Conservation (phyloP, 208 protist genomes). For the Giardia duodenalis region DNA sequence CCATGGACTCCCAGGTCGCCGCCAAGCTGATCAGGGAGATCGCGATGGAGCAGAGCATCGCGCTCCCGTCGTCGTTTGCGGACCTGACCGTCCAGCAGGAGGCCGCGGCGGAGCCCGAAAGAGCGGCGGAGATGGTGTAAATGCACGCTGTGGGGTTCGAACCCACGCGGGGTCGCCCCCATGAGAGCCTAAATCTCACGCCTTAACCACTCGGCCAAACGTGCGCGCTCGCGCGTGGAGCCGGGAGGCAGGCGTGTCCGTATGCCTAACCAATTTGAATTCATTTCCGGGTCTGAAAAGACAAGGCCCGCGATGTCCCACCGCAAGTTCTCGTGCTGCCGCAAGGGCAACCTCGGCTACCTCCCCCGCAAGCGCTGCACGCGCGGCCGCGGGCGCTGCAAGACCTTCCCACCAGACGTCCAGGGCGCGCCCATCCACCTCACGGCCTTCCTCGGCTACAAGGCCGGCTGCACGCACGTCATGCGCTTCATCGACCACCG, state of each 20-base stretch:
- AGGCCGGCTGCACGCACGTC: constrained; percentile 98
- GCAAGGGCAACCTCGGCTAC: constrained; percentile 42
- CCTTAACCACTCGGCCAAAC: constrained; percentile 30
- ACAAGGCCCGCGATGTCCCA: not conserved
- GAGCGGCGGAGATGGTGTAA: too few relatives aligned
- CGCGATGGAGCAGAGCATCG: not conserved
- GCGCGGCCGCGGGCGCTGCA: not conserved
- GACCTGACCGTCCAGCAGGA: too few relatives aligned
- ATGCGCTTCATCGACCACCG: constrained; percentile 83
- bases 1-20: not conserved
- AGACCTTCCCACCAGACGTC: constrained; percentile 43
- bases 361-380: constrained; percentile 38
- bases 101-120: too few relatives aligned
- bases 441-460: constrained; percentile 79
- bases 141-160: constrained; percentile 25
- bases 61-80: not conserved
- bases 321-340: constrained; percentile 27
- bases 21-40: not conserved
- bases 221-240: not conserved
- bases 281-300: not conserved
- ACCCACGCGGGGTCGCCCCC: constrained; percentile 17
- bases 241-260: not conserved
- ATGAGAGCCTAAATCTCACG: not conserved
- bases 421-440: constrained; percentile 2
- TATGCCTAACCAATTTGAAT: not conserved